A percentile compares a stretch with the other conserved stretches of the same genome.
phyloP scores from a whole-genome alignment of 2,329 filamentous ascomycete species.

The Pyricularia grisea region DNA sequence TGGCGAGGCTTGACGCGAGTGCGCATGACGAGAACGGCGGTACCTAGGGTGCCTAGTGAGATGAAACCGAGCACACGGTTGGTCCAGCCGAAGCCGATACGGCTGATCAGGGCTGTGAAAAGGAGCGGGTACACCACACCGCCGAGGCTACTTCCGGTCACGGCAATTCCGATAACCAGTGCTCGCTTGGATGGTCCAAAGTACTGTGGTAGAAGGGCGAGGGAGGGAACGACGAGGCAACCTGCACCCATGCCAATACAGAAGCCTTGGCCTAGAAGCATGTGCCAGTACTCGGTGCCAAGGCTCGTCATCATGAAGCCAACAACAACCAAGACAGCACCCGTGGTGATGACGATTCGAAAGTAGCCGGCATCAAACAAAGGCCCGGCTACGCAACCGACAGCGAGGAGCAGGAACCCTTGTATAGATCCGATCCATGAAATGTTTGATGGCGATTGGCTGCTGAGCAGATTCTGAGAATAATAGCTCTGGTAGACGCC shows the following conservation, averaged over 20 bases:
- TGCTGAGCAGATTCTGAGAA: conserved; percentile 19
- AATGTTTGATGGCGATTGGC: conserved; percentile 21
- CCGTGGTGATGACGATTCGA: conserved; percentile 26
- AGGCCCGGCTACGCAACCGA: conserved; percentile 32
- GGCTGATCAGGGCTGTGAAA: conserved; percentile 1
- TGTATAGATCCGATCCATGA: conserved; percentile 39
- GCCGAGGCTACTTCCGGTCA: conserved; percentile 29
- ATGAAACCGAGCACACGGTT: conserved; percentile 11
- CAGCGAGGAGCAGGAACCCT: conserved; percentile 31
- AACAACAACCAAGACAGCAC: conserved; percentile 31
- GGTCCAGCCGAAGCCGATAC: conserved; percentile 9
- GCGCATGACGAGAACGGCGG: conserved; percentile 5
- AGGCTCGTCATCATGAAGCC: conserved; percentile 35
- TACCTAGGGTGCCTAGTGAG: conserved; percentile 8
- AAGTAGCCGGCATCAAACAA: conserved; percentile 38
- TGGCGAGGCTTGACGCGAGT: conserved; percentile 9
- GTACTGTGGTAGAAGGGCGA: conserved; percentile 30
- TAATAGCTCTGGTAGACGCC: conserved; percentile 50
- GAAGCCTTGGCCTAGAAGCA: conserved; percentile 30
- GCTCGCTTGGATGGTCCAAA: conserved; percentile 25
- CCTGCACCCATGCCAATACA: conserved; percentile 32
- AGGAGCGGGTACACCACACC: conserved; percentile 18
- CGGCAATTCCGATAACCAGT: conserved; percentile 31
- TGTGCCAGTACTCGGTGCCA: conserved; percentile 28
- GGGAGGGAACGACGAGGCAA: conserved; percentile 25